Conservation (phyloP, 805 yeast genomes). For the Yueomyces sp. region DNA sequence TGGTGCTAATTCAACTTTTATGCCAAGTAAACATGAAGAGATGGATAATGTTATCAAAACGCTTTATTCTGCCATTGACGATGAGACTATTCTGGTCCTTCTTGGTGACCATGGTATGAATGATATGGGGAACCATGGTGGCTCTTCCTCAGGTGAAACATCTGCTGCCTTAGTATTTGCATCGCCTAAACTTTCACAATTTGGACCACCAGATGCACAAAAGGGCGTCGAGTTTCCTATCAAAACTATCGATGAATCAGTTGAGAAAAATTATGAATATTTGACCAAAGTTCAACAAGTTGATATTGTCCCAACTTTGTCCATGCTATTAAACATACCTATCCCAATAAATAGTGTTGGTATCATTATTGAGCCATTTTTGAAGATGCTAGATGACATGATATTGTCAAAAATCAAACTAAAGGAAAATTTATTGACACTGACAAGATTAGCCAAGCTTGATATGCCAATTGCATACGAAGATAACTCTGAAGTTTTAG, state of each 20-base stretch:
- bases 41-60: slow-evolving; percentile 59
- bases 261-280: slow-evolving; percentile 36
- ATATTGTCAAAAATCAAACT: slow-evolving; percentile 21
- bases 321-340: slow-evolving; percentile 72
- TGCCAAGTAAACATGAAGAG: slow-evolving; percentile 73
- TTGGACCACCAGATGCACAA: slow-evolving; percentile 9
- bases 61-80: slow-evolving; percentile 34
- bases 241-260: slow-evolving; percentile 4
- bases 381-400: slow-evolving; percentile 36
- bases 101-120: slow-evolving; percentile 97
- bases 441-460: slow-evolving; percentile 23
- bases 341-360: slow-evolving; percentile 87
- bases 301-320: slow-evolving; percentile 84
- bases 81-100: slow-evolving; percentile 52
- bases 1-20: slow-evolving; percentile 70
- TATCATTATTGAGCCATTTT: slow-evolving; percentile 43
- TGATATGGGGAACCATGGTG: slow-evolving; percentile 93
- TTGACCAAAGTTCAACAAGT: slow-evolving; percentile 61
- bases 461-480: slow-evolving; percentile 1
- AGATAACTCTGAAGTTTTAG: slow-evolving; percentile 10
- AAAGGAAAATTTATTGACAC: slow-evolving; percentile 44
- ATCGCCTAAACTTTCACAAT: slow-evolving; percentile 41
- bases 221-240: slow-evolving; percentile 7
- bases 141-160: slow-evolving; percentile 85
- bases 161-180: slow-evolving; percentile 67